These are phyloP conservation scores for Ciborinia camelliae DNA, from an alignment of 2,329 filamentous ascomycete species.

Conservation along the genomic window DNA sequence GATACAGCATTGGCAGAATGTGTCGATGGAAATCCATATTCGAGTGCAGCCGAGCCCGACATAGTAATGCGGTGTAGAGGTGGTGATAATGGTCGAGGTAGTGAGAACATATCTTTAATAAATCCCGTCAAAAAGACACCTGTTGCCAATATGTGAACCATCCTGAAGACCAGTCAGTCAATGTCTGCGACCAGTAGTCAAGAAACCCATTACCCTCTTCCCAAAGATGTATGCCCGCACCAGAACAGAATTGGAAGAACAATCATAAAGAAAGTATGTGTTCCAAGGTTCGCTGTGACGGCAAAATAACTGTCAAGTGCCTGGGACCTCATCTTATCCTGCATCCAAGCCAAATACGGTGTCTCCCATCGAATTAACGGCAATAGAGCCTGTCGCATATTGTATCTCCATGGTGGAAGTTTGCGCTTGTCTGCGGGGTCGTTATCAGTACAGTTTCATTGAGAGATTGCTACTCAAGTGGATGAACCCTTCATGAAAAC, in stretches of 20 bases:
- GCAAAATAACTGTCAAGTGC: constrained; percentile 95
- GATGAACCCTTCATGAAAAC: background rate
- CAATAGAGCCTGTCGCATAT: constrained; percentile 73
- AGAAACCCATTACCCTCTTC: constrained; percentile 68
- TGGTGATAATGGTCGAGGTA: constrained; percentile 87
- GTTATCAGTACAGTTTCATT: constrained; percentile 9
- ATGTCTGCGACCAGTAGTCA: background rate
- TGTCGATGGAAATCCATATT: constrained; percentile 96
- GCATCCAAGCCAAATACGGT: constrained; percentile 83
- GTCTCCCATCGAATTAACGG: constrained; percentile 93
- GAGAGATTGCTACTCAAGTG: background rate
- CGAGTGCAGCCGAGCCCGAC: constrained; percentile 90
- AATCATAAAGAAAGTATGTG: constrained; percentile 98
- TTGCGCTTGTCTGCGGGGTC: constrained; percentile 66
- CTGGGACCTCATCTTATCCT: constrained; percentile 75
- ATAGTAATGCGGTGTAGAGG: constrained; percentile 93
- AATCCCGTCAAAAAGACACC: constrained; percentile 90
- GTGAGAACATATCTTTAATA: constrained; percentile 88
- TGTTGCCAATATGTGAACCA: constrained; percentile 71
- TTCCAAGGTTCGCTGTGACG: constrained; percentile 91
- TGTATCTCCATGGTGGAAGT: constrained; percentile 86
- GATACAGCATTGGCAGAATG: constrained; percentile 97
- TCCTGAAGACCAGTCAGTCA: constrained; percentile 41
- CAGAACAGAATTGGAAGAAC: constrained; percentile 93
- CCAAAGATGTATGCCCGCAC: constrained; percentile 83